Evolutionary conservation across 2,329 filamentous ascomycete genomes (phyloP).

Genomic region (Pestalotiopsis sp.): DNA sequence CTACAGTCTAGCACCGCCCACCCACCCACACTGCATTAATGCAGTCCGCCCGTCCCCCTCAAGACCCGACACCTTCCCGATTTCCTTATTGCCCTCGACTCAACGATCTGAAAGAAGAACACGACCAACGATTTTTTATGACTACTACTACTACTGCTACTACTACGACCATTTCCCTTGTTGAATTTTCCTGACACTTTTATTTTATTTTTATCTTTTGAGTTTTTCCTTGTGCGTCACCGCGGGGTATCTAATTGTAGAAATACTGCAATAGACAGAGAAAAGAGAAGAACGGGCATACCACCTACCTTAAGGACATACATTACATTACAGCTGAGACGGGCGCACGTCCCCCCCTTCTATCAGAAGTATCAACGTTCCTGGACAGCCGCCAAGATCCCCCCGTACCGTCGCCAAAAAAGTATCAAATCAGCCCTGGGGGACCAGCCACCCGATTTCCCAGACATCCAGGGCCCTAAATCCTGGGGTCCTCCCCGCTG

Average conservation of each 20-base stretch:
- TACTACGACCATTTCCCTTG: not conserved
- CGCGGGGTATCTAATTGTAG: not conserved
- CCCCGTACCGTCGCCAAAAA: not conserved
- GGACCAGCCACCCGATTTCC: slow-evolving; percentile 9
- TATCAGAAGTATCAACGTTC: not conserved
- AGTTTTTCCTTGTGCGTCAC: not conserved
- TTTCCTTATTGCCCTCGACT: not conserved
- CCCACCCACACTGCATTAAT: not conserved
- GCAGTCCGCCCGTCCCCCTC: not conserved
- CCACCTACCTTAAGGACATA: not conserved
- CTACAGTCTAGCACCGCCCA: not conserved
- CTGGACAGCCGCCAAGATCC: not conserved
- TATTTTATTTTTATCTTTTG: not conserved
- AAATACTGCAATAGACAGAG: not conserved
- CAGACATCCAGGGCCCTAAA: slow-evolving; percentile 2
- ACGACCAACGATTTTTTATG: slow-evolving; percentile 1
- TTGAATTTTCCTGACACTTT: not conserved
- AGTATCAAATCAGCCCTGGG: not conserved
- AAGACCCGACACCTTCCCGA: slow-evolving; percentile 1
- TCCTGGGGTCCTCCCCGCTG: not conserved
- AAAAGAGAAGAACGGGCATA: not conserved
- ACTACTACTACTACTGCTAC: not conserved
- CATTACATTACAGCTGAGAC: not conserved
- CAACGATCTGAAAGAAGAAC: not conserved
- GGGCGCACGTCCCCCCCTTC: not conserved